phyloP scores from a whole-genome alignment of 129 eudicot genomes.

The Pseudognaphalium luteoalbum region DNA sequence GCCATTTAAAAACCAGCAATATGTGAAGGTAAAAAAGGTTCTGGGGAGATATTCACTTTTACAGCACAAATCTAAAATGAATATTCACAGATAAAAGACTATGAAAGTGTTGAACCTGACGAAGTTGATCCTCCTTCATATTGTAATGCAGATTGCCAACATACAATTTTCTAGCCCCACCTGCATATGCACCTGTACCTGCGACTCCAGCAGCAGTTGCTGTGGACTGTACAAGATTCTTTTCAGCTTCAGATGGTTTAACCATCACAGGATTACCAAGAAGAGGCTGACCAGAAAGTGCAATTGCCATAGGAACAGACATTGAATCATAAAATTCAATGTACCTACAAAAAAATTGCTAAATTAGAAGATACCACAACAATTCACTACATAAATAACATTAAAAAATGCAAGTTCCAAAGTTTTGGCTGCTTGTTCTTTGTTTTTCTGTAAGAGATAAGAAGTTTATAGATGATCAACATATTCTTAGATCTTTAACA shows the following conservation, averaged over 20 bases:
- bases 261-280: slow-evolving; percentile 94
- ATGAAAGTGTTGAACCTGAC: slow-evolving; percentile 49
- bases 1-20: neutral
- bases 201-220: slow-evolving; percentile 56
- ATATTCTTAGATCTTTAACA: too few species aligned
- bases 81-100: neutral
- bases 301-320: slow-evolving; percentile 99
- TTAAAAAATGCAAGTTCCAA: neutral
- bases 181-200: slow-evolving; percentile 65
- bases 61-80: neutral
- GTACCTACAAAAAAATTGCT: slow-evolving; percentile 53
- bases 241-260: slow-evolving; percentile 97
- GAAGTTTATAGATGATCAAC: neutral
- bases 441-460: neutral
- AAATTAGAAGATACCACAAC: slow-evolving; percentile 12
- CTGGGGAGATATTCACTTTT: neutral
- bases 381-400: slow-evolving; percentile 3
- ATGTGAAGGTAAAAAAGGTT: neutral
- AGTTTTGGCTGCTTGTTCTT: too few species aligned
- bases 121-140: slow-evolving; percentile 81
- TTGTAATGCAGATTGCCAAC: slow-evolving; percentile 87
- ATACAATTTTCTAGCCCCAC: slow-evolving; percentile 75
- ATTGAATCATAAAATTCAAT: slow-evolving; percentile 81
- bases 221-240: slow-evolving; percentile 88
- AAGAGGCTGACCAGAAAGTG: slow-evolving; percentile 89